Percentiles rank a stretch among this genome's conserved stretches.
These are phyloP conservation scores for Sugiyamaella novakii DNA, from an alignment of 1,139 yeast species.

Conservation along the genomic window DNA sequence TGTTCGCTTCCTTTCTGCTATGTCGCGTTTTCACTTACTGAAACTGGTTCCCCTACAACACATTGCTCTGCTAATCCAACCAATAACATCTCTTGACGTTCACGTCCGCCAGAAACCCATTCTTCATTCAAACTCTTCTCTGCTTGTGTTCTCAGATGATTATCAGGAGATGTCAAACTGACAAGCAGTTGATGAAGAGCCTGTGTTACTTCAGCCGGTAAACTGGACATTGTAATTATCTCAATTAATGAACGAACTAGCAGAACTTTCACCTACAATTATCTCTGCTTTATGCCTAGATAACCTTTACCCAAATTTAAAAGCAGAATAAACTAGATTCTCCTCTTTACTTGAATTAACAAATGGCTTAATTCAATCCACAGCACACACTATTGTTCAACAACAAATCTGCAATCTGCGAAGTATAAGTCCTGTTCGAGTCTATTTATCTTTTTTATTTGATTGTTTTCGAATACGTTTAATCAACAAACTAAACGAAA, in stretches of 20 bases:
- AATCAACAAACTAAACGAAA: neutral
- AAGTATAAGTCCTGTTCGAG: too few species aligned
- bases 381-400: too few species aligned
- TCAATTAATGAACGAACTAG: too few species aligned
- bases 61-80: constrained; percentile 85
- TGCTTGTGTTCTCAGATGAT: constrained; percentile 70
- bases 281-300: too few species aligned
- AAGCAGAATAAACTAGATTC: too few species aligned
- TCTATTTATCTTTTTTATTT: neutral
- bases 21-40: constrained; percentile 44
- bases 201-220: constrained; percentile 63
- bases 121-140: constrained; percentile 71
- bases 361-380: too few species aligned
- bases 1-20: too few species aligned
- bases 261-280: too few species aligned
- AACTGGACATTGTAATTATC: constrained; percentile 33
- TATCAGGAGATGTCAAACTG: constrained; percentile 78
- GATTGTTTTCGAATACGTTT: neutral
- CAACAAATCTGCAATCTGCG: too few species aligned
- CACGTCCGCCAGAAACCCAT: constrained; percentile 57
- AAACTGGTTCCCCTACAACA: constrained; percentile 57
- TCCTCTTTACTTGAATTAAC: too few species aligned
- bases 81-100: constrained; percentile 67
- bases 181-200: constrained; percentile 61
- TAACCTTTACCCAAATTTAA: too few species aligned